phyloP scores from a whole-genome alignment of 176 grass and related monocot genomes.

The Puya raimondii region DNA sequence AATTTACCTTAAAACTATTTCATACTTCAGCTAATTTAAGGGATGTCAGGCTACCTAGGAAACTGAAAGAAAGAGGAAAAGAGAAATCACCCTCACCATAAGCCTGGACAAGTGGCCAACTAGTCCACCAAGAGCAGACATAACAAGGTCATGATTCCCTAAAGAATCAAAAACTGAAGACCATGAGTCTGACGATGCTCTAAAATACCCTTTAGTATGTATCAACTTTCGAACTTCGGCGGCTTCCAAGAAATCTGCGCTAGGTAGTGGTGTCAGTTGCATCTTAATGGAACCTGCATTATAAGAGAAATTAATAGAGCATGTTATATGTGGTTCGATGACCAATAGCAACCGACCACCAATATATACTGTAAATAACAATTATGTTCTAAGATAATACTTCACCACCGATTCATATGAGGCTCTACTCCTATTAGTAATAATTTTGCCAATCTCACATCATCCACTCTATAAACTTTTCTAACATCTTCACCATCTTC shows the following conservation, averaged over 20 bases:
- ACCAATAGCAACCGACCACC: not conserved
- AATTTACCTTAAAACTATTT: too few species aligned
- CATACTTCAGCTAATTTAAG: too few species aligned
- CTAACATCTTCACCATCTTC: not conserved
- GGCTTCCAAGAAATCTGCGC: constrained; percentile 48
- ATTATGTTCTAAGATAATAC: not conserved
- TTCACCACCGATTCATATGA: too few species aligned
- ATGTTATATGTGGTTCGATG: not conserved
- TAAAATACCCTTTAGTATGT: constrained; percentile 82
- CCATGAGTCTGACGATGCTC: constrained; percentile 49
- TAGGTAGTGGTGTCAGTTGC: constrained; percentile 49
- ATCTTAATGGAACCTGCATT: constrained; percentile 68
- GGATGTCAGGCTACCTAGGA: not conserved
- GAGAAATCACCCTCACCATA: constrained; percentile 49
- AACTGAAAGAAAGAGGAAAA: not conserved
- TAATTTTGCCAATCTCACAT: not conserved
- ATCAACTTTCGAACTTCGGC: constrained; percentile 50
- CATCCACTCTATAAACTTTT: not conserved
- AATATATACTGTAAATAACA: not conserved
- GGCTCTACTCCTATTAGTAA: too few species aligned
- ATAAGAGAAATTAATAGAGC: constrained; percentile 6
- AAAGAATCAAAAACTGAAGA: constrained; percentile 49
- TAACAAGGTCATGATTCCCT: constrained; percentile 42
- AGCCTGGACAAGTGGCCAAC: constrained; percentile 71
- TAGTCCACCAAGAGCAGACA: constrained; percentile 78